Percentiles rank a stretch among this genome's conserved stretches.
These are phyloP conservation scores for Calocybe cyanea DNA, from an alignment of 768 basidiomycete genomes.

Conservation along the genomic window DNA sequence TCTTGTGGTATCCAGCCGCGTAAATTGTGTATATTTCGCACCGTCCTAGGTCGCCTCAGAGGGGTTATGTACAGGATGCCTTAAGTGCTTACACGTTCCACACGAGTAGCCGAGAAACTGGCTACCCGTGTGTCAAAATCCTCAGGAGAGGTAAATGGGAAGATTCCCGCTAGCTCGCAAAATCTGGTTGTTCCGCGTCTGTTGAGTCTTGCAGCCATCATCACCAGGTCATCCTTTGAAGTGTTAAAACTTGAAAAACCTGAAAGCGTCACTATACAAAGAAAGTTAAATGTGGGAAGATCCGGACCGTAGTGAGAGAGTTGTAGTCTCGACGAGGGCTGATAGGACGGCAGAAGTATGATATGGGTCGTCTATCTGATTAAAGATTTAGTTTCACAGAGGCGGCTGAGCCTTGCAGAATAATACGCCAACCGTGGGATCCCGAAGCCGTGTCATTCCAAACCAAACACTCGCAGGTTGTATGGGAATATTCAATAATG, in stretches of 20 bases:
- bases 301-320: constrained; percentile 54
- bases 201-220: constrained; percentile 45
- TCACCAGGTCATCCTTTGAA: constrained; percentile 36
- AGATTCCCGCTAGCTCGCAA: constrained; percentile 50
- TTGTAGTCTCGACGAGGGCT: constrained; percentile 53
- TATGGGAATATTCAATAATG: constrained; percentile 49
- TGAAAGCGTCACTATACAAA: constrained; percentile 4
- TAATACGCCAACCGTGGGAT: constrained; percentile 1
- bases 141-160: constrained; percentile 35
- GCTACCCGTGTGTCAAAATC: constrained; percentile 26
- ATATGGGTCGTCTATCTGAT: constrained; percentile 35
- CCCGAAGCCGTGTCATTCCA: constrained; percentile 22
- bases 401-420: no score
- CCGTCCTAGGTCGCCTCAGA: constrained; percentile 1
- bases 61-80: not conserved
- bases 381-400: not conserved
- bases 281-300: constrained; percentile 2
- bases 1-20: constrained; percentile 53
- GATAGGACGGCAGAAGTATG: constrained; percentile 57
- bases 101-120: constrained; percentile 36
- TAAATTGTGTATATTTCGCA: constrained; percentile 23
- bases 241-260: constrained; percentile 23
- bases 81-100: constrained; percentile 17
- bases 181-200: constrained; percentile 52
- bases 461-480: constrained; percentile 42